Percentiles rank a stretch among this genome's conserved stretches.
These are phyloP conservation scores for Fusarium lyarnte DNA, from an alignment of 2,329 filamentous ascomycete species.

Conservation along the genomic window DNA sequence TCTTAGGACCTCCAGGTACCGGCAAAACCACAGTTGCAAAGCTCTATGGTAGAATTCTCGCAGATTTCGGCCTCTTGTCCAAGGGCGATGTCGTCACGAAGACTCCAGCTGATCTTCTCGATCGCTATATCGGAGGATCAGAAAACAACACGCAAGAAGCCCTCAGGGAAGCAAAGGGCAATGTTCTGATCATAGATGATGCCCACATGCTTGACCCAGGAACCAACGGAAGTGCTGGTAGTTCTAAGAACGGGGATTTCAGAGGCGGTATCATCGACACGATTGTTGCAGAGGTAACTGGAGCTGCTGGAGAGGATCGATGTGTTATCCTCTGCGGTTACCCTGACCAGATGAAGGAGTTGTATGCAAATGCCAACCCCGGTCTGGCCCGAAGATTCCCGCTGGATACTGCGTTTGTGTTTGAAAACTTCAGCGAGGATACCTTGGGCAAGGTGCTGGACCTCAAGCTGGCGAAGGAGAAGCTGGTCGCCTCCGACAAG, in stretches of 20 bases:
- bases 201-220: conserved; percentile 72
- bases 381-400: conserved; percentile 75
- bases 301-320: conserved; percentile 73
- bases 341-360: conserved; percentile 72
- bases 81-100: conserved; percentile 69
- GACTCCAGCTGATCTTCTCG: conserved; percentile 78
- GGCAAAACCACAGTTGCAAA: conserved; percentile 80
- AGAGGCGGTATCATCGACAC: conserved; percentile 77
- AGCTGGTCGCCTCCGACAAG: conserved; percentile 61
- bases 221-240: conserved; percentile 39
- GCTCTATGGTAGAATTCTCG: conserved; percentile 73
- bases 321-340: conserved; percentile 80
- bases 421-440: conserved; percentile 72
- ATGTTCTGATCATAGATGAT: conserved; percentile 81
- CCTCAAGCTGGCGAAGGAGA: conserved; percentile 68
- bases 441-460: conserved; percentile 71
- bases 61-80: conserved; percentile 69
- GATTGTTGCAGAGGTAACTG: conserved; percentile 78
- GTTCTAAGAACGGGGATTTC: conserved; percentile 54
- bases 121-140: conserved; percentile 68
- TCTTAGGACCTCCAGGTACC: conserved; percentile 76
- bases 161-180: conserved; percentile 70
- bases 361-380: conserved; percentile 78
- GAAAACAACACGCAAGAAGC: conserved; percentile 77
- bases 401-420: conserved; percentile 69